phyloP scores from a whole-genome alignment of 768 basidiomycete species.

The Lepiota subincarnata region DNA sequence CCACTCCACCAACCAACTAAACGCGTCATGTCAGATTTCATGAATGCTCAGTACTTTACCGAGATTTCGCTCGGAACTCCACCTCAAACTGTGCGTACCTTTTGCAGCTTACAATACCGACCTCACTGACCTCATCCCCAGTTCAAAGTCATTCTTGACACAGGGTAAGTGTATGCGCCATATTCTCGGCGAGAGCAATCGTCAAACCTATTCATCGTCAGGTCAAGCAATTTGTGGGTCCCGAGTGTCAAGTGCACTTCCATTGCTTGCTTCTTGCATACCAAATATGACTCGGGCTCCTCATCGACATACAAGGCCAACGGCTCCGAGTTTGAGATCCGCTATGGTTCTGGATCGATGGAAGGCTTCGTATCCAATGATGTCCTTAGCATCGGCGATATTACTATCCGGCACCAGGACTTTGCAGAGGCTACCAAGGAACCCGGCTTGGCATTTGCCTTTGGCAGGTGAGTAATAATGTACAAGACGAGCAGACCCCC shows the following conservation, averaged over 20 bases:
- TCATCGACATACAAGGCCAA: constrained; percentile 90
- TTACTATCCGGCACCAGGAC: constrained; percentile 68
- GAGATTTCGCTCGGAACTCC: constrained; percentile 84
- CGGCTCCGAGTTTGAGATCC: constrained; percentile 84
- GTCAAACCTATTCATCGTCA: constrained; percentile 19
- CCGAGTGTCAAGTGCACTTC: constrained; percentile 78
- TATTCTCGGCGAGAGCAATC: neutral
- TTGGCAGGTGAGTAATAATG: constrained; percentile 68
- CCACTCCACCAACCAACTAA: constrained; percentile 6
- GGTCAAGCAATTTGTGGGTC: constrained; percentile 93
- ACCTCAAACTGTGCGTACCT: constrained; percentile 55
- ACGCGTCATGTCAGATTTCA: constrained; percentile 62
- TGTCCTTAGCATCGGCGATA: constrained; percentile 73
- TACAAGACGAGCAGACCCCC: neutral
- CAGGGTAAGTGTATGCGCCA: constrained; percentile 47
- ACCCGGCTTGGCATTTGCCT: constrained; percentile 96
- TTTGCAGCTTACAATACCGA: neutral
- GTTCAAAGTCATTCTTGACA: constrained; percentile 96
- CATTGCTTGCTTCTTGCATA: constrained; percentile 91
- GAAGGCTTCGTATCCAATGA: constrained; percentile 94
- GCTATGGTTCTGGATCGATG: constrained; percentile 95
- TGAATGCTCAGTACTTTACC: constrained; percentile 97
- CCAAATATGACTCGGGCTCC: constrained; percentile 77
- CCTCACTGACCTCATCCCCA: constrained; percentile 21
- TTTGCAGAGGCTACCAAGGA: constrained; percentile 97